Evolutionary conservation across 2,329 filamentous ascomycete genomes (phyloP).

Genomic region (Colletotrichum aenigma): DNA sequence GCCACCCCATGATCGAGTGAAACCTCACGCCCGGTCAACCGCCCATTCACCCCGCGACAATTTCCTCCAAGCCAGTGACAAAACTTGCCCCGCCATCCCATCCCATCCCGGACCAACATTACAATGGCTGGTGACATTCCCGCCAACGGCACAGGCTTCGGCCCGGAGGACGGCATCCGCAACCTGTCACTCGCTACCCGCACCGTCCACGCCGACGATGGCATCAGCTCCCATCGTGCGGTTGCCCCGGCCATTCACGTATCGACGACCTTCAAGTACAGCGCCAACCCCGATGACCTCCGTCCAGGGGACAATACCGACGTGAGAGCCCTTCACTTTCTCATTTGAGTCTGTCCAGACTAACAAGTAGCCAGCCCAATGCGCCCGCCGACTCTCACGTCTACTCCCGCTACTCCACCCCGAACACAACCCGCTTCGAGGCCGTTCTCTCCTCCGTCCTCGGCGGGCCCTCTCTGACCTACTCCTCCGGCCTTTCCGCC

Average conservation of each 20-base stretch:
- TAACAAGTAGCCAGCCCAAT: constrained; percentile 41
- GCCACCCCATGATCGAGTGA: not conserved
- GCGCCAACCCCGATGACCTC: constrained; percentile 70
- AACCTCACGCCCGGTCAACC: not conserved
- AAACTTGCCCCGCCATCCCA: not conserved
- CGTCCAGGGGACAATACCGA: constrained; percentile 54
- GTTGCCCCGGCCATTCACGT: constrained; percentile 90
- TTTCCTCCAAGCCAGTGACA: not conserved
- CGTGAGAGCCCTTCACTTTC: constrained; percentile 44
- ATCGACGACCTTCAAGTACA: constrained; percentile 89
- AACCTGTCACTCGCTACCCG: constrained; percentile 67
- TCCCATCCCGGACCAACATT: not conserved
- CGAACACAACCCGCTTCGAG: constrained; percentile 86
- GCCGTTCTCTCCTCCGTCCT: constrained; percentile 78
- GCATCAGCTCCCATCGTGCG: constrained; percentile 74
- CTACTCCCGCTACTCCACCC: constrained; percentile 82
- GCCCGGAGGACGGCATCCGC: constrained; percentile 24
- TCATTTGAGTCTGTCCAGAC: not conserved
- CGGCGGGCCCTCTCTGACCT: constrained; percentile 73
- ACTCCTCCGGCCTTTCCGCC: constrained; percentile 83
- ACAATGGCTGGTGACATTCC: constrained; percentile 4
- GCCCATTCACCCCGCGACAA: not conserved
- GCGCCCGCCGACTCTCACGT: constrained; percentile 68
- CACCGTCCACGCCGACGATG: constrained; percentile 83
- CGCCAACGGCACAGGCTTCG: not conserved